Base-by-base conservation (phyloP, 805 yeast genomes). In the Cyberlindnera bimundalis region DNA sequence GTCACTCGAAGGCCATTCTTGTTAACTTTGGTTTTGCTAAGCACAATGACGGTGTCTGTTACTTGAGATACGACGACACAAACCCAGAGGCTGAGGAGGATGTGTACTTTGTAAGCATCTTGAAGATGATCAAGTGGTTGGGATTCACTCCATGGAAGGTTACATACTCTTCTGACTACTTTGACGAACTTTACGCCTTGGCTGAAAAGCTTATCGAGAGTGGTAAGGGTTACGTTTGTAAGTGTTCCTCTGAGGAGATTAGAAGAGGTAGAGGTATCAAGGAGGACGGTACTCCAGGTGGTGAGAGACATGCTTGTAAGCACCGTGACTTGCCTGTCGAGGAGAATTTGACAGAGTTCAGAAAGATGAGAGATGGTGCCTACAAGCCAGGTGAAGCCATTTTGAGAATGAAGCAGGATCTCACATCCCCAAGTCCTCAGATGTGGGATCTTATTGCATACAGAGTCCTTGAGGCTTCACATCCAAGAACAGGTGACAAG, bases 371-470 rank as follows among this genome's bases (percentile, higher is more conserved):
- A 59, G 88, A 88, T 58, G 99, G 99, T 31, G 70, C 72, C 48
- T 93, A 84, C 67, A 72, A 76, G 51, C 89, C 89, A 30, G 98
- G 98, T 51, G 86, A 87, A 64, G 98, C 96, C 23, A 88, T 89
- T 10, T 73, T 93, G 60, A 83, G 99, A 68, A 93, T 93, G 98
- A 91, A 91, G 63, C 96, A 88, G 72, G 96, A 93, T 58, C 69
- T 93, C 48, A 60, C 65, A 8, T 84, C 93, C 14, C 96, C 96
- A 48, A 85, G 87, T 49, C 99, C 99, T 14, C 99, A 93, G 69
- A 93, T 93, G 99, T 93, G 99, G 99, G 99, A 93, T 67, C 74
- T 93, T 50, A 93, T 93, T 47, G 99, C 99, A 11, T 93, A 93
- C 68, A 79, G 99, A 63, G 96, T 93, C 3, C 72, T 93, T 55